Evolutionary conservation across 2,329 filamentous ascomycete genomes (phyloP).

Genomic region (Epichloe sibirici): DNA sequence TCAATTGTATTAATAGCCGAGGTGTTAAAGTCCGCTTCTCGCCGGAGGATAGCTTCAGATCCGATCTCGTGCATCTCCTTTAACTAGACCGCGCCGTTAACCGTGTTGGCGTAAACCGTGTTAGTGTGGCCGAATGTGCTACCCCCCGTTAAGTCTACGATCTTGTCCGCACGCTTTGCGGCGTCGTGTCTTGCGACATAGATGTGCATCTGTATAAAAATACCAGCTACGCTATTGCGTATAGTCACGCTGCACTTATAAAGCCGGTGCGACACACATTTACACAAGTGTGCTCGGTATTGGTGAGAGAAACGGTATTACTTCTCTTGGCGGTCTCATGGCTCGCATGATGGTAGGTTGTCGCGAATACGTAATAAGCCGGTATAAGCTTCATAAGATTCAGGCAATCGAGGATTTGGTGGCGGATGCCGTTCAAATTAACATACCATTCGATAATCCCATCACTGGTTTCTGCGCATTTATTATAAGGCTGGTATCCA

Average conservation of each 20-base stretch:
- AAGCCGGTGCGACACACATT: conserved; percentile 65
- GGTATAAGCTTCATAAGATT: conserved; percentile 76
- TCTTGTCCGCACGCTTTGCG: conserved; percentile 65
- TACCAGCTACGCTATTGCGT: conserved; percentile 52
- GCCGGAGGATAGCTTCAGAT: conserved; percentile 67
- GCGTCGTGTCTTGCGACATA: conserved; percentile 51
- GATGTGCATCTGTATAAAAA: conserved; percentile 54
- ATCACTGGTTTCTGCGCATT: conserved; percentile 14
- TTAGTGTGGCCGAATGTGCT: conserved; percentile 70
- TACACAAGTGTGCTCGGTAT: conserved; percentile 7
- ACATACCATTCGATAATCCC: conserved; percentile 18
- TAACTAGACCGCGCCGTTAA: conserved; percentile 71
- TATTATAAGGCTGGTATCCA: conserved; percentile 20
- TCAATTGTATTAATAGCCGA: conserved; percentile 9
- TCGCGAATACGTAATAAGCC: conserved; percentile 9
- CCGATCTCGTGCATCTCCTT: conserved; percentile 59
- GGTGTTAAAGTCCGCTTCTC: conserved; percentile 28
- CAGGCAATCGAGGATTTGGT: conserved; percentile 77
- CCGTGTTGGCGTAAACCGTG: conserved; percentile 8
- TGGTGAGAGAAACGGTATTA: conserved; percentile 7
- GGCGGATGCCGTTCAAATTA: conserved; percentile 27
- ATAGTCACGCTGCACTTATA: conserved; percentile 74
- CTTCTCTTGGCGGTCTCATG: conserved; percentile 9
- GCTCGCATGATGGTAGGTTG: conserved; percentile 23
- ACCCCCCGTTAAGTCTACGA: conserved; percentile 81